These are phyloP conservation scores for Apiospora sp. DNA, from an alignment of 2,329 filamentous ascomycete species.

Conservation along the genomic window DNA sequence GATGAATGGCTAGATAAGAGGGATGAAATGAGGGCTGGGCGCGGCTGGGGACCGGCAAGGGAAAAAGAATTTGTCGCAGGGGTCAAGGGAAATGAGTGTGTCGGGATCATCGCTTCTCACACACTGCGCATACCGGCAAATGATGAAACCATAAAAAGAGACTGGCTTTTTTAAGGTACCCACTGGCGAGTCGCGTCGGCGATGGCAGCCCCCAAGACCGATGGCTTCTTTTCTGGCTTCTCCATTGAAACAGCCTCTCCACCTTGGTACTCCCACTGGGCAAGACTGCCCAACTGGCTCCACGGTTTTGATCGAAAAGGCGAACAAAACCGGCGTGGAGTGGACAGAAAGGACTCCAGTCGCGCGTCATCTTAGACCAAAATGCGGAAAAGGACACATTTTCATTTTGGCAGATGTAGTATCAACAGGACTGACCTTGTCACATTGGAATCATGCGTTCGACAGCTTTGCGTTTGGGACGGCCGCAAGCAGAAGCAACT, in stretches of 20 bases:
- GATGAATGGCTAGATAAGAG: constrained; percentile 19
- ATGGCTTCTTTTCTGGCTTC: constrained; percentile 11
- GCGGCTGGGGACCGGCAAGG: constrained; percentile 28
- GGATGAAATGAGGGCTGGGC: constrained; percentile 26
- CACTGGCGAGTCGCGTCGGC: constrained; percentile 20
- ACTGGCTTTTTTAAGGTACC: constrained; percentile 19
- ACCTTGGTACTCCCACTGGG: not conserved
- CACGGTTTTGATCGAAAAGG: constrained; percentile 4
- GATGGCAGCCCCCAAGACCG: constrained; percentile 1
- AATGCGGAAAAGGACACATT: constrained; percentile 3
- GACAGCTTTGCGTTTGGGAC: constrained; percentile 7
- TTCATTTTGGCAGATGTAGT: not conserved
- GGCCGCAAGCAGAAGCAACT: constrained; percentile 17
- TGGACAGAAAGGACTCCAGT: constrained; percentile 5
- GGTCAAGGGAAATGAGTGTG: constrained; percentile 30
- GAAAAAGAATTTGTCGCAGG: constrained; percentile 24
- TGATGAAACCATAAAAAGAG: constrained; percentile 29
- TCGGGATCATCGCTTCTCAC: constrained; percentile 24
- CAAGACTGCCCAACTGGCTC: constrained; percentile 6
- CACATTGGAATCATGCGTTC: constrained; percentile 17
- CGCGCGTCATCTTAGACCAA: constrained; percentile 8
- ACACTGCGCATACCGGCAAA: constrained; percentile 27
- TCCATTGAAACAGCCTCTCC: constrained; percentile 19
- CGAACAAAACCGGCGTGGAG: not conserved
- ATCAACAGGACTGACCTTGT: not conserved